A percentile compares a stretch with the other conserved stretches of the same genome.
These are phyloP conservation scores for Salix brachista DNA, from an alignment of 345 rosid genomes.

Conservation along the genomic window DNA sequence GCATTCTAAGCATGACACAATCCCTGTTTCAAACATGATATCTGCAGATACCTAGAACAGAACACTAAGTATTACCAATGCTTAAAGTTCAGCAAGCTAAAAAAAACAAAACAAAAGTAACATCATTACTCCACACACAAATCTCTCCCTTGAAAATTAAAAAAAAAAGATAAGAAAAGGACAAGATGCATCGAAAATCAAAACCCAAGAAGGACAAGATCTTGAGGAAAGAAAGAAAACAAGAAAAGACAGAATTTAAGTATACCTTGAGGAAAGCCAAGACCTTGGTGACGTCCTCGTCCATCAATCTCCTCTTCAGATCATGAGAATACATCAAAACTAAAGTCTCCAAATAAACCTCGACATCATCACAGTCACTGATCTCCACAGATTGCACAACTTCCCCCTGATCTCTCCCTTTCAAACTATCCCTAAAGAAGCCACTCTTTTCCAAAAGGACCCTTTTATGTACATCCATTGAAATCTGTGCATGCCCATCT, in stretches of 20 bases:
- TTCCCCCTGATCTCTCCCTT: conserved; percentile 41
- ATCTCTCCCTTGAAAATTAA: not conserved
- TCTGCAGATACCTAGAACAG: conserved; percentile 69
- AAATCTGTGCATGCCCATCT: conserved; percentile 57
- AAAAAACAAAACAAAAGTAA: not conserved
- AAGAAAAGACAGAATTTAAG: not conserved
- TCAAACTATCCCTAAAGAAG: conserved; percentile 72
- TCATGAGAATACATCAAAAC: conserved; percentile 84
- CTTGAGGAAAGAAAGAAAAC: not conserved
- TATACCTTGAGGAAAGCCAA: conserved; percentile 84
- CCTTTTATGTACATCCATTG: conserved; percentile 70
- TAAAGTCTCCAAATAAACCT: conserved; percentile 80
- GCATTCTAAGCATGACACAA: conserved; percentile 67
- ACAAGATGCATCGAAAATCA: not conserved
- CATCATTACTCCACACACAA: not conserved
- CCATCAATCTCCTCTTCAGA: conserved; percentile 65
- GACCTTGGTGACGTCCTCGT: conserved; percentile 61
- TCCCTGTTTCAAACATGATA: conserved; percentile 65
- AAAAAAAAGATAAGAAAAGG: not conserved
- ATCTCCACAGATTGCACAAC: conserved; percentile 78
- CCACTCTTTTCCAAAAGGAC: conserved; percentile 71
- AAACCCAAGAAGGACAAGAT: not conserved
- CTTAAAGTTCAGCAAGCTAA: not conserved
- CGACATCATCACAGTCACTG: conserved; percentile 87
- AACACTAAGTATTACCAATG: not conserved